Base-by-base conservation (phyloP, 257 asterid genomes). In the Solanum chilense region DNA sequence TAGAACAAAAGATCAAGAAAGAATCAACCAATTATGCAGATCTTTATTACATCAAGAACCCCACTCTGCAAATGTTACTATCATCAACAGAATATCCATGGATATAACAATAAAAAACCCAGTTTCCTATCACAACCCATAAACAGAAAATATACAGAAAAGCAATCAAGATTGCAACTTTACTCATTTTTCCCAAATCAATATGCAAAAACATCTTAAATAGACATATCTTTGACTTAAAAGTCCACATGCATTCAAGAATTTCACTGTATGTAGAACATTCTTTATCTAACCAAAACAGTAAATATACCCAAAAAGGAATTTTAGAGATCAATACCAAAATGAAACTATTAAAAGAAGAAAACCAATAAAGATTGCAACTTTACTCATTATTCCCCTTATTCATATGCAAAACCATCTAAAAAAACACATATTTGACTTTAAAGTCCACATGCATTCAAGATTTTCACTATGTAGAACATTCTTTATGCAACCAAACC, bases 371-470 rank as follows among this genome's bases (percentile, higher is more conserved):
- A 58, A 58, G 23, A 20, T 58, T 18, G 25, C 5, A 58, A 58
- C 25, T 58, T 58, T 20, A 58, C 66, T 58, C 66, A 7, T 20
- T 2, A 58, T 58, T 58, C 12, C 58, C 69, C 64, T 47, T 39
- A 78, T 77, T 87, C 68, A 77, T 18, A 71, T 42, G 86, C 85
- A 88, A 74, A 37, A 73, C 27, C 78, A 85, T 60, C 39, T 42
- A 69, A 60, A 39, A 37, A 56, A 20, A 83, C 33, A 88, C 45
- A n/a, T 4, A 25, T 76, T 85, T 49, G 29, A 81, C 88, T 81
- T 49, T 81, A 87, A 86, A 81, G 64, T 83, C 70, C 87, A 85
- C 93, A 92, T 90, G 93, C 94, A 91, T 74, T 88, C 89, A 87
- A 89, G 71, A 84, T 68, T 77, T 69, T 42, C 37, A n/a, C 60